phyloP scores from a whole-genome alignment of 2,329 filamentous ascomycete species.

The Diaporthe destruens region DNA sequence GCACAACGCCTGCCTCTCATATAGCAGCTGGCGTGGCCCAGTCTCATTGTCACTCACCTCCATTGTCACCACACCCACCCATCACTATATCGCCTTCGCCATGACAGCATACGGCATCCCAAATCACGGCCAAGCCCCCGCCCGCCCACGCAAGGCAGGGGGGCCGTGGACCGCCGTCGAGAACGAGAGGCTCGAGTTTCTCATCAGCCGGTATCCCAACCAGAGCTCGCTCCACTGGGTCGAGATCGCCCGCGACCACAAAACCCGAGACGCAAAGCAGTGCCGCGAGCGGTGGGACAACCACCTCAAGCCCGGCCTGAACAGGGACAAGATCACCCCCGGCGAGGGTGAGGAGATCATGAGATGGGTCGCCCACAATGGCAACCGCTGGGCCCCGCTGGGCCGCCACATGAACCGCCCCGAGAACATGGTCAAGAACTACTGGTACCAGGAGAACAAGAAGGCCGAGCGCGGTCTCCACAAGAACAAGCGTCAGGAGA shows the following conservation, averaged over 20 bases:
- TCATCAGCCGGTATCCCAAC: background rate
- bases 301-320: constrained; percentile 77
- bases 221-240: constrained; percentile 77
- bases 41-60: background rate
- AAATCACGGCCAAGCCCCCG: constrained; percentile 10
- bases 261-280: constrained; percentile 89
- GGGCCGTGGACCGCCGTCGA: constrained; percentile 10
- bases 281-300: constrained; percentile 95
- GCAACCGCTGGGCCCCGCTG: constrained; percentile 93
- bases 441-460: constrained; percentile 68
- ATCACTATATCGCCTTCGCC: background rate
- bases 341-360: constrained; percentile 82
- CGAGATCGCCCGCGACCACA: constrained; percentile 80
- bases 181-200: background rate
- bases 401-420: constrained; percentile 83
- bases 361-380: constrained; percentile 79
- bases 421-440: constrained; percentile 96
- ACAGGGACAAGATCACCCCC: constrained; percentile 64
- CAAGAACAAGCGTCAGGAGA: background rate
- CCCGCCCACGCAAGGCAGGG: constrained; percentile 20
- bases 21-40: background rate
- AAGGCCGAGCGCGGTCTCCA: constrained; percentile 25
- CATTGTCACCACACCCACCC: constrained; percentile 3
- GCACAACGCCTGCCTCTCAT: background rate
- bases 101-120: constrained; percentile 10